These are phyloP conservation scores for Saturnispora bothae DNA, from an alignment of 805 yeast genomes.

Conservation along the genomic window DNA sequence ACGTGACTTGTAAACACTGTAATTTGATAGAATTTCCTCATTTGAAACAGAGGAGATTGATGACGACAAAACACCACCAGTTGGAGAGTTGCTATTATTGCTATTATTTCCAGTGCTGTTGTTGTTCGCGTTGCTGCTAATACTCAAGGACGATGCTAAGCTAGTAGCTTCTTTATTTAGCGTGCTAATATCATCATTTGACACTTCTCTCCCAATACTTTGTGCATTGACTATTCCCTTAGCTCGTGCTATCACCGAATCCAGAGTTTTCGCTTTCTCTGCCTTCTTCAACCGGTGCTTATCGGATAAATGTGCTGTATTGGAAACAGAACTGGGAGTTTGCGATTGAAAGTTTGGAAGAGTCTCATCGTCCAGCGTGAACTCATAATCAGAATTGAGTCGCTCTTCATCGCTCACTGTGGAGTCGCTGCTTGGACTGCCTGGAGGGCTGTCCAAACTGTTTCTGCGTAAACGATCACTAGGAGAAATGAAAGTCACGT, in stretches of 20 bases:
- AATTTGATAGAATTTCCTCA: slow-evolving; percentile 46
- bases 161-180: too few species aligned
- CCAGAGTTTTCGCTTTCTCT: slow-evolving; percentile 39
- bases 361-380: slow-evolving; percentile 53
- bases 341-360: slow-evolving; percentile 39
- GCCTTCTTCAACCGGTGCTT: slow-evolving; percentile 33
- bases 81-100: slow-evolving; percentile 25
- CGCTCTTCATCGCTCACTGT: slow-evolving; percentile 45
- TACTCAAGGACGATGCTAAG: slow-evolving; percentile 23
- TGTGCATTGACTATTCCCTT: slow-evolving; percentile 50
- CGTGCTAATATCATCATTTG: slow-evolving; percentile 23
- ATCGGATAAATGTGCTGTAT: slow-evolving; percentile 12
- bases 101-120: too few species aligned
- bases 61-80: slow-evolving; percentile 40
- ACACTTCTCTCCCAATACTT: slow-evolving; percentile 28
- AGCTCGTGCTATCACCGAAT: slow-evolving; percentile 47
- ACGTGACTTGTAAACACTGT: slow-evolving; percentile 47
- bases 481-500: slow-evolving; percentile 65
- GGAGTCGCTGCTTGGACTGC: slow-evolving; percentile 8
- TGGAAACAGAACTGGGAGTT: not conserved
- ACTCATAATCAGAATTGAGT: slow-evolving; percentile 49
- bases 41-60: slow-evolving; percentile 34
- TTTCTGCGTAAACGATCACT: slow-evolving; percentile 57
- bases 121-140: slow-evolving; percentile 35
- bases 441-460: too few species aligned